Evolutionary conservation across 148 eudicot genomes (phyloP).

Genomic region (Cornus suecica): DNA sequence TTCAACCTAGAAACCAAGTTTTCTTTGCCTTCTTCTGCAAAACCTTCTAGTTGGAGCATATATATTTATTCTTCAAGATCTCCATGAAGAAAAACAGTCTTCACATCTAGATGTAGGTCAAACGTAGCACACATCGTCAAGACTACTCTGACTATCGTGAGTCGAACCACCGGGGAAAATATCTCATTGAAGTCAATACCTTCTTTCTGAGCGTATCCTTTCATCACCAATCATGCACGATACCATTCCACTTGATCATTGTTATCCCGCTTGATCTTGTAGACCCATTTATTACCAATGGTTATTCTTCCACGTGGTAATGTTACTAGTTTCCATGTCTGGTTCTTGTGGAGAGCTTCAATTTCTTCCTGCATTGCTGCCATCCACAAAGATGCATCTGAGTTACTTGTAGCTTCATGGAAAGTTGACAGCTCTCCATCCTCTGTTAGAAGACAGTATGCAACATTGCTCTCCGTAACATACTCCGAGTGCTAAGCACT

Average conservation of each 20-base stretch:
- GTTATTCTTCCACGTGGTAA: background rate
- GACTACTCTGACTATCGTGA: background rate
- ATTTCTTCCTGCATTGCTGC: too few relatives aligned
- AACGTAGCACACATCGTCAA: background rate
- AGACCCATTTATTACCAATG: background rate
- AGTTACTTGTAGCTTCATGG: background rate
- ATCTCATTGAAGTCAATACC: conserved; percentile 7
- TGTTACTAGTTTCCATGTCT: too few relatives aligned
- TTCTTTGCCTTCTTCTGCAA: background rate
- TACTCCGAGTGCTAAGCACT: conserved; percentile 11
- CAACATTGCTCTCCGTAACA: conserved; percentile 12
- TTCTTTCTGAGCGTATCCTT: conserved; percentile 7
- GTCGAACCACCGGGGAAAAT: background rate
- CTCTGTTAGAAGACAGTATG: conserved; percentile 17
- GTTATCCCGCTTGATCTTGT: too few relatives aligned
- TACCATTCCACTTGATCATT: conserved; percentile 5
- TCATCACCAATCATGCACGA: conserved; percentile 5
- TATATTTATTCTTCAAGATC: background rate
- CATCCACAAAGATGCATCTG: conserved; percentile 4
- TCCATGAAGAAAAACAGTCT: conserved; percentile 1
- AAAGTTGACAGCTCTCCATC: conserved; percentile 21
- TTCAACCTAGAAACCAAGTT: conserved; percentile 4
- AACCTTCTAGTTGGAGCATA: background rate
- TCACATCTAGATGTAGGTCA: background rate
- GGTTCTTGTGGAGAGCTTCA: too few relatives aligned